Evolutionary conservation across 306 rosid species (phyloP), one percentile per base, ranked within the genome.

Genomic region (Casuarina cunninghamiana): DNA sequence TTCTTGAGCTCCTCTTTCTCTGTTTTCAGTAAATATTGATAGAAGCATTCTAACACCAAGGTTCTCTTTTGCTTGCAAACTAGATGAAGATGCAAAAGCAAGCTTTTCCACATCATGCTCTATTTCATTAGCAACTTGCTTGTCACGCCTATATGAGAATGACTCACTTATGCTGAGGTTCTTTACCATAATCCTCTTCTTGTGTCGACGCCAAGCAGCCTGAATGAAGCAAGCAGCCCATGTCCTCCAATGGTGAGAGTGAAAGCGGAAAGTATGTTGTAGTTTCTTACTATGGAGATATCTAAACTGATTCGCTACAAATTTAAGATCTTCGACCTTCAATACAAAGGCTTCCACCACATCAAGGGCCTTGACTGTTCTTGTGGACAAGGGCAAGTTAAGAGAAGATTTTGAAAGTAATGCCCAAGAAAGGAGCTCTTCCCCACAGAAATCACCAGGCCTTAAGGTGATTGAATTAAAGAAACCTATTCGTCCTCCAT

Each of bases 291-390:
- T 92, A 66, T 94, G 98, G 13, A 94, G 93, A 10, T 90, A 87
- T 44, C 97, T 70, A 72, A 94, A 94, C 77, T 92, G 98, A 71
- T 94, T 92, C 3, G 98, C 96, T 0, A 94, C 32, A 26, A 26
- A 26, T 26, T 26, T 26, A 1, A 26, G 32, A 26, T 26, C 32
- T 26, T 26, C 32, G 51, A 97, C 97, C 78, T 88, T 77, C 1
- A 92, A 88, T 26, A 94, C 97, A 78, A 94, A 94, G 62, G 98
- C 95, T 78, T 94, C 96, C 5, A 94, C 98, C 88, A 90, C 97
- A 4, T 75, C 91, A 16, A 94, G 87, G 42, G 97, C 82, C 46
- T 42, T 83, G 17, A 94, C 97, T 3, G 98, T 92, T 82, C 97
- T 90, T 26, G 32, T 26, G 32, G 32, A 26, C 32, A 26, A 26